Base-by-base conservation (phyloP, 345 rosid genomes). In the Odontarrhena argentea region DNA sequence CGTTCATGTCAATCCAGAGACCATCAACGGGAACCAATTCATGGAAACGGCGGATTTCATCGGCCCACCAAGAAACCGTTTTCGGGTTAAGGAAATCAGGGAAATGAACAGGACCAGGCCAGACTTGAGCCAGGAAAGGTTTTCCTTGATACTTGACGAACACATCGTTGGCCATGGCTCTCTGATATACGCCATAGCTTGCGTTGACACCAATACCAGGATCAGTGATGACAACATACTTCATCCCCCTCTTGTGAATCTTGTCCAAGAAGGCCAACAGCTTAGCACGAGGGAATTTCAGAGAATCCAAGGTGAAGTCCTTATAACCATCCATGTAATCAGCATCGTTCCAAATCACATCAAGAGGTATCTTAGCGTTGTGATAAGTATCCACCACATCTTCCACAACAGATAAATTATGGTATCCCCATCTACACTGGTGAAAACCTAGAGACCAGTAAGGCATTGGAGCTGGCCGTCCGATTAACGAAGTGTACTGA, bases 391-490 rank as follows among this genome's bases (percentile, higher is more conserved):
- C 93, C 2, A 94, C 99, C 8, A 94, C 99, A 14, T 94, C 97
- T 81, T 94, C 99, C 2, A 91, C 83, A 2, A 91, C 97, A 13
- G 99, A 91, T 42, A 94, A 73, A 77, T 94, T 94, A 71, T 74
- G 96, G 80, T 94, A 94, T 51, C 97, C 99, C 99, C 99, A 94
- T 71, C 97, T 80, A 58, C 99, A 94, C 69, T 91, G 97, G 71
- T 94, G 97, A 80, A 94, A 94, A 14, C 99, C 96, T 91, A 95
- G 69, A 66, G 99, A 73, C 99, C 99, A 95, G 81, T 89, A 91
- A 48, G 99, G 99, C 99, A 91, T 91, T 1, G 99, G 86, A 66
- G 99, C 99, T 15, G 99, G 99, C 35, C 99, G 78, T 50, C 99
- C 99, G 60, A 93, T 79, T 2, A 93, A 71, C 22, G 74, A 15